A percentile compares a stretch with the other conserved stretches of the same genome.
phyloP scores from a whole-genome alignment of 305 asterid genomes.

The Fraxinus nigra region DNA sequence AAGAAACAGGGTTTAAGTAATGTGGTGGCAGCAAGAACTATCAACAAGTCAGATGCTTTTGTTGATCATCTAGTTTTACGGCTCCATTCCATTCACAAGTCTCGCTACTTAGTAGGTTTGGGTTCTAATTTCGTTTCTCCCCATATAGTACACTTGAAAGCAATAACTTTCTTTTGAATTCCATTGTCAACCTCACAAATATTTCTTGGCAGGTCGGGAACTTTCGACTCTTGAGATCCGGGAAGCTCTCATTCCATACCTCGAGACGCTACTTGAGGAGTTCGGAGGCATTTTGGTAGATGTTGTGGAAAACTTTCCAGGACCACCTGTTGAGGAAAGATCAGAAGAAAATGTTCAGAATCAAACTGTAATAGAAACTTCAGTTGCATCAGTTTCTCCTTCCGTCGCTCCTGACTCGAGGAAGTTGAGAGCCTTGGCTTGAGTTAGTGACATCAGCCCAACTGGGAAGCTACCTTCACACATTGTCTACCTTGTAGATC shows the following conservation, averaged over 20 bases:
- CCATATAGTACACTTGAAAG: not conserved
- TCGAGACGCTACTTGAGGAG: slow-evolving; percentile 67
- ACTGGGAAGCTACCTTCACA: slow-evolving; percentile 72
- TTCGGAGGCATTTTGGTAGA: slow-evolving; percentile 61
- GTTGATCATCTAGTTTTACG: slow-evolving; percentile 76
- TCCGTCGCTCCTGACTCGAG: slow-evolving; percentile 40
- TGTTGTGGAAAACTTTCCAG: slow-evolving; percentile 70
- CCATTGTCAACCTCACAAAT: not conserved
- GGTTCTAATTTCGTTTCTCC: slow-evolving; percentile 29
- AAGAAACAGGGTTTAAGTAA: slow-evolving; percentile 82
- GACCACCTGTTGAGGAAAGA: slow-evolving; percentile 55
- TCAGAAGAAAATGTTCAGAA: slow-evolving; percentile 38
- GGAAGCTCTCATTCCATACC: slow-evolving; percentile 85
- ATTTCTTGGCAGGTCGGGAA: slow-evolving; percentile 60
- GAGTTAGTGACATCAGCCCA: slow-evolving; percentile 59
- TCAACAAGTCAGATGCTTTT: slow-evolving; percentile 79
- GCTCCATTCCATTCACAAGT: slow-evolving; percentile 84
- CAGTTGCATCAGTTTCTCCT: slow-evolving; percentile 43
- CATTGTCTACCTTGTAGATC: slow-evolving; percentile 70
- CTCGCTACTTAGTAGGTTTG: slow-evolving; percentile 96
- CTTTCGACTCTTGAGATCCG: slow-evolving; percentile 91
- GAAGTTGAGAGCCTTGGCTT: slow-evolving; percentile 75
- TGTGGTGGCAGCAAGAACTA: slow-evolving; percentile 60
- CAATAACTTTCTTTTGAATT: slow-evolving; percentile 2
- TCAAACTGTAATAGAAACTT: slow-evolving; percentile 35